phyloP scores from a whole-genome alignment of 257 asterid species.

The Buddleja alternifolia region DNA sequence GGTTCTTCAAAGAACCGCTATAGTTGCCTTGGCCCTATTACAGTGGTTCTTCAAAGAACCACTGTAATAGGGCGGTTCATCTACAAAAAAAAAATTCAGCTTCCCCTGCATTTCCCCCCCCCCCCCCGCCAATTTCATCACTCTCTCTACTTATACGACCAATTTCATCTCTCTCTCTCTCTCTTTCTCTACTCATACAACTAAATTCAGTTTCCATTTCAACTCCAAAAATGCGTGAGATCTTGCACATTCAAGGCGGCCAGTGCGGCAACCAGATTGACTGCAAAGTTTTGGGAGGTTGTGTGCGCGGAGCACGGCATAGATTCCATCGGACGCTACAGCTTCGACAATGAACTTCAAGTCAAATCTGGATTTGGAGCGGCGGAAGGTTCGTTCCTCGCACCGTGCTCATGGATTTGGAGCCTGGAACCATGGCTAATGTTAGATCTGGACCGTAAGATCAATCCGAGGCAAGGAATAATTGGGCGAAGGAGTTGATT shows the following conservation, averaged over 20 bases:
- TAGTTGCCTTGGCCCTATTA: too few relatives aligned
- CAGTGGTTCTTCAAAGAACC: too few relatives aligned
- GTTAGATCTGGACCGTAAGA: conserved; percentile 54
- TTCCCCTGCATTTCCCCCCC: too few relatives aligned
- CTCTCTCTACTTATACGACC: too few relatives aligned
- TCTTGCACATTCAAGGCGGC: conserved; percentile 52
- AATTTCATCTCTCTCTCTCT: conserved; percentile 11
- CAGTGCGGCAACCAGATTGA: conserved; percentile 57
- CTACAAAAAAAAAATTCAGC: too few relatives aligned
- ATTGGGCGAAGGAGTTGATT: conserved; percentile 51
- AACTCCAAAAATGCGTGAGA: conserved; percentile 44
- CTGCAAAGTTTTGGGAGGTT: conserved; percentile 52
- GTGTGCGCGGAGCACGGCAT: conserved; percentile 57
- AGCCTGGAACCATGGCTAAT: conserved; percentile 55
- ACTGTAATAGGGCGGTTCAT: too few relatives aligned
- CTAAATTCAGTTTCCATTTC: not conserved
- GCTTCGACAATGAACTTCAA: conserved; percentile 43
- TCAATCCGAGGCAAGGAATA: conserved; percentile 49
- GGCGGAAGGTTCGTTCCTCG: conserved; percentile 56
- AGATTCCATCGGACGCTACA: conserved; percentile 51
- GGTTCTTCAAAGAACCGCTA: too few relatives aligned
- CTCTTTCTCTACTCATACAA: conserved; percentile 20
- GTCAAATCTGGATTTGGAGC: conserved; percentile 45
- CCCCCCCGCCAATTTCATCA: too few relatives aligned
- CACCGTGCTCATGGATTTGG: conserved; percentile 55